phyloP scores from a whole-genome alignment of 2,329 filamentous ascomycete genomes.

The Moelleriella libera region DNA sequence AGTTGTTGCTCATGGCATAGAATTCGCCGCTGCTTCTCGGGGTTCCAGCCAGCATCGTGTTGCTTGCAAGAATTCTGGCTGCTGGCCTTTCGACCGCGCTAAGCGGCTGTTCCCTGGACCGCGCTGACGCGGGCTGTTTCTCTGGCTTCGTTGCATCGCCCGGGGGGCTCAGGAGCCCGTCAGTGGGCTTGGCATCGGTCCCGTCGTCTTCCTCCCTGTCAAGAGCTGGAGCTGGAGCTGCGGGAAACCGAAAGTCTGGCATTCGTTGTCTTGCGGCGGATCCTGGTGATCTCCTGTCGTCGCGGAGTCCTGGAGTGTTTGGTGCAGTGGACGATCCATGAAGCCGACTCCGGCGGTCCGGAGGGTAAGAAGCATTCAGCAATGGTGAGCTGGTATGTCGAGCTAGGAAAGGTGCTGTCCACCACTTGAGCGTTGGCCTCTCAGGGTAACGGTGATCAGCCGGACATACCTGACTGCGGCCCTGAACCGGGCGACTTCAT shows the following conservation, averaged over 20 bases:
- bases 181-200: conserved; percentile 16
- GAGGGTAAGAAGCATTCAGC: conserved; percentile 40
- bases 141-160: conserved; percentile 17
- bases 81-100: conserved; percentile 42
- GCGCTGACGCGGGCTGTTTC: conserved; percentile 20
- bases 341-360: conserved; percentile 28
- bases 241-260: conserved; percentile 44
- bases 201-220: conserved; percentile 16
- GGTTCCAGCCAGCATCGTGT: conserved; percentile 59
- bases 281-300: conserved; percentile 23
- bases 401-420: conserved; percentile 20
- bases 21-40: conserved; percentile 89
- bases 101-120: conserved; percentile 29
- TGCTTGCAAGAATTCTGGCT: conserved; percentile 60
- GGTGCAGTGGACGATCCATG: conserved; percentile 28
- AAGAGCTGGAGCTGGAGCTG: conserved; percentile 22
- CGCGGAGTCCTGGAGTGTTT: conserved; percentile 25
- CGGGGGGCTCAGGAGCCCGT: conserved; percentile 24
- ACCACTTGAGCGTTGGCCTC: not conserved
- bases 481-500: conserved; percentile 29
- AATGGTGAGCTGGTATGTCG: conserved; percentile 34
- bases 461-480: conserved; percentile 21
- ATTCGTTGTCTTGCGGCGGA: conserved; percentile 14
- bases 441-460: not conserved
- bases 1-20: conserved; percentile 89